phyloP scores from a whole-genome alignment of 2,329 filamentous ascomycete genomes.

The Penicillium sp. region DNA sequence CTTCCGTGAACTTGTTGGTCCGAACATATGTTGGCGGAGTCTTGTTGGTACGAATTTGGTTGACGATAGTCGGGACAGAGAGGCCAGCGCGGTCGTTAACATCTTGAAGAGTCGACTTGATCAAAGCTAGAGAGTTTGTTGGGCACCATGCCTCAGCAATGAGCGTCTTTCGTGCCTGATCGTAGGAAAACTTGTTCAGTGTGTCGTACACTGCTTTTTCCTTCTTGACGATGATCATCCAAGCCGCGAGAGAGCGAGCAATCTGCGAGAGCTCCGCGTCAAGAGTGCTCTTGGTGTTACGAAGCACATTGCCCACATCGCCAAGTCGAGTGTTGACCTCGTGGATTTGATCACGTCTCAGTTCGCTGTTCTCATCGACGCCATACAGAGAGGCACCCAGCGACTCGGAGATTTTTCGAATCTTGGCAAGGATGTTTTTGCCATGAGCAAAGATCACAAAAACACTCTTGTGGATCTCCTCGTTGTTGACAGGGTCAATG shows the following conservation, averaged over 20 bases:
- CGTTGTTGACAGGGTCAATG: conserved; percentile 87
- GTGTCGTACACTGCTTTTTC: conserved; percentile 98
- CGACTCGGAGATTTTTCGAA: conserved; percentile 97
- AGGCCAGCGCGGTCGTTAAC: conserved; percentile 94
- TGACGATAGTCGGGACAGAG: conserved; percentile 97
- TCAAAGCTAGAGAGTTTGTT: conserved; percentile 81
- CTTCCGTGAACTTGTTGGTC: conserved; percentile 97
- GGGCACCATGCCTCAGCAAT: conserved; percentile 98
- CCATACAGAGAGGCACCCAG: conserved; percentile 94
- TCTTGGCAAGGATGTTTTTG: conserved; percentile 97
- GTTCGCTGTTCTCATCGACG: conserved; percentile 95
- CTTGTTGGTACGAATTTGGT: conserved; percentile 95
- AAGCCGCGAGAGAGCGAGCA: conserved; percentile 84
- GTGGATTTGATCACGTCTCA: conserved; percentile 91
- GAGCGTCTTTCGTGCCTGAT: conserved; percentile 88
- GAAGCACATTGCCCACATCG: conserved; percentile 87
- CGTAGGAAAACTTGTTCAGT: conserved; percentile 94
- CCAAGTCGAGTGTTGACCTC: conserved; percentile 92
- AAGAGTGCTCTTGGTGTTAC: conserved; percentile 91
- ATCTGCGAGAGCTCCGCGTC: conserved; percentile 93
- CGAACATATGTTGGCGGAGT: conserved; percentile 96
- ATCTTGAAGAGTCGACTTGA: conserved; percentile 91
- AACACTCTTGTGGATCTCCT: conserved; percentile 92
- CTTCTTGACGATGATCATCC: conserved; percentile 97
- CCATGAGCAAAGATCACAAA: conserved; percentile 99